Evolutionary conservation across 1,284 basidiomycete species (phyloP).

Genomic region (Melampsora occidentalis): DNA sequence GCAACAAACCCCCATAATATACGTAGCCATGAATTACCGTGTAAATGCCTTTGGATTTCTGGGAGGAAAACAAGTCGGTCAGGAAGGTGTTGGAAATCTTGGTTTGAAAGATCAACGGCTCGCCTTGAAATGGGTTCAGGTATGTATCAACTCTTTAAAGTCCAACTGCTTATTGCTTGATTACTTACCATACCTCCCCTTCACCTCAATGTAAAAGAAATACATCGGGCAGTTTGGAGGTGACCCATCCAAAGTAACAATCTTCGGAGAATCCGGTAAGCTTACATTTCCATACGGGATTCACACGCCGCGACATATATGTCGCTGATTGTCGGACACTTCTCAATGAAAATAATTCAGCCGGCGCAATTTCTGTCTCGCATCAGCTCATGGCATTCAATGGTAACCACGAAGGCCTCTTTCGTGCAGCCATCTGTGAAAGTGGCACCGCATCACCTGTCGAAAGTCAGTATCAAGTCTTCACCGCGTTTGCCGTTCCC

Average conservation of each 20-base stretch:
- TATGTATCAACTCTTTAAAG: background rate
- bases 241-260: background rate
- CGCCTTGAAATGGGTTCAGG: conserved; percentile 21
- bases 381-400: background rate
- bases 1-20: background rate
- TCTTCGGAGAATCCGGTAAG: conserved; percentile 4
- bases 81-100: conserved; percentile 14
- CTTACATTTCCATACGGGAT: background rate
- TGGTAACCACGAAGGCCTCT: conserved; percentile 1
- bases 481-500: no score
- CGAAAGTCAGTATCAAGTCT: background rate
- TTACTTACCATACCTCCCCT: background rate
- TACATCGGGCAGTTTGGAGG: conserved; percentile 14
- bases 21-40: conserved; percentile 11
- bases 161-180: background rate
- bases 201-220: background rate
- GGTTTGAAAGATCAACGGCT: conserved; percentile 34
- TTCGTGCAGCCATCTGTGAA: conserved; percentile 7
- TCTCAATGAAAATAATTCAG: background rate
- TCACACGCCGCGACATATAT: no score
- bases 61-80: conserved; percentile 14
- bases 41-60: conserved; percentile 22
- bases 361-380: conserved; percentile 7
- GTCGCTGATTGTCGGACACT: no score
- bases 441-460: conserved; percentile 10